Conservation (phyloP, 2,329 filamentous ascomycete species). For the Salinomyces thailandicus region DNA sequence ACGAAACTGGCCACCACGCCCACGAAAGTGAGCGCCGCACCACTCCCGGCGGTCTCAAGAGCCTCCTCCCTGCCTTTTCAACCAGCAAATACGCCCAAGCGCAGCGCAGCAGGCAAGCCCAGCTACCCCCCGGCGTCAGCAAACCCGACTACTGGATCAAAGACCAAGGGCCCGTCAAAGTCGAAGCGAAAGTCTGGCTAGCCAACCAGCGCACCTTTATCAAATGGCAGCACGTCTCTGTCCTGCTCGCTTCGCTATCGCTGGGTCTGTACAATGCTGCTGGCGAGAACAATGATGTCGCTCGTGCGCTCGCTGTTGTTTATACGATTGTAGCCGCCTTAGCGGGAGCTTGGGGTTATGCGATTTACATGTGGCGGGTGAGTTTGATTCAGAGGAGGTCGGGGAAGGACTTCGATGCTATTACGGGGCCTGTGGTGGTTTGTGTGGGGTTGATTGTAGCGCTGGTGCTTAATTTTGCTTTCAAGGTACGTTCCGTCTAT, state of each 20-base stretch:
- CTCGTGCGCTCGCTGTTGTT: slow-evolving; percentile 65
- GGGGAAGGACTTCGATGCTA: slow-evolving; percentile 85
- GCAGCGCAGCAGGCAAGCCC: slow-evolving; percentile 37
- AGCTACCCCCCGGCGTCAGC: slow-evolving; percentile 75
- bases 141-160: slow-evolving; percentile 86
- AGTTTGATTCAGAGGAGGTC: slow-evolving; percentile 75
- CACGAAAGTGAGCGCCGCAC: slow-evolving; percentile 27
- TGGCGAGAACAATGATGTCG: slow-evolving; percentile 60
- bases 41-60: slow-evolving; percentile 51
- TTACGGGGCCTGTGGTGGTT: slow-evolving; percentile 73
- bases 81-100: slow-evolving; percentile 62
- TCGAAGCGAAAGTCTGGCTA: slow-evolving; percentile 97
- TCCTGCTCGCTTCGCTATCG: slow-evolving; percentile 74
- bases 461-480: slow-evolving; percentile 75
- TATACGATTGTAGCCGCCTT: slow-evolving; percentile 78
- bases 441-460: slow-evolving; percentile 69
- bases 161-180: slow-evolving; percentile 79
- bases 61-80: slow-evolving; percentile 73
- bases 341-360: slow-evolving; percentile 77
- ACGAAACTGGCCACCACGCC: slow-evolving; percentile 34
- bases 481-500: slow-evolving; percentile 51
- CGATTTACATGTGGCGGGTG: slow-evolving; percentile 64
- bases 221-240: slow-evolving; percentile 94
- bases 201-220: slow-evolving; percentile 97
- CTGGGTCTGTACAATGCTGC: slow-evolving; percentile 84